phyloP scores from a whole-genome alignment of 768 basidiomycete genomes.

The Neoboletus subvelutipes region DNA sequence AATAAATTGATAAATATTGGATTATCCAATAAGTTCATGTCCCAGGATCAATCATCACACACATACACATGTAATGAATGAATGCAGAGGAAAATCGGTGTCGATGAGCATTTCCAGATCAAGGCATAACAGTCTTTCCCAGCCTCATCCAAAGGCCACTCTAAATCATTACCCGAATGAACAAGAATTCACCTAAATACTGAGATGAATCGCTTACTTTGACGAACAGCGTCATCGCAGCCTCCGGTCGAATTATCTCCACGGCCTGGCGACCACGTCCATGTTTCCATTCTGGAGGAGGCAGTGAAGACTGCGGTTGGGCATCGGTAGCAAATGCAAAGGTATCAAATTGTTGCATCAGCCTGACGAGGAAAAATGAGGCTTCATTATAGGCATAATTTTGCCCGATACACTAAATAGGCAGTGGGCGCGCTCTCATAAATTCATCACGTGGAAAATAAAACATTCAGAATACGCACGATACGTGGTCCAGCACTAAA shows the following conservation, averaged over 20 bases:
- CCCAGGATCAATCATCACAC: background rate
- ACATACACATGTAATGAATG: no score
- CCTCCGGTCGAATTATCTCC: constrained; percentile 63
- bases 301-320: constrained; percentile 61
- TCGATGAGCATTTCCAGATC: background rate
- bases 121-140: constrained; percentile 25
- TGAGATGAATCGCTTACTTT: constrained; percentile 46
- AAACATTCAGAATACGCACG: constrained; percentile 29
- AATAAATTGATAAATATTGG: constrained; percentile 19
- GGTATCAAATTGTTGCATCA: constrained; percentile 63
- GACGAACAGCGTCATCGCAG: constrained; percentile 62
- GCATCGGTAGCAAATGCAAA: constrained; percentile 60
- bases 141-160: constrained; percentile 62
- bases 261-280: constrained; percentile 45
- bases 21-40: background rate
- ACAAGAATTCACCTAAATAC: background rate
- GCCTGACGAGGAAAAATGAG: constrained; percentile 66
- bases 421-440: constrained; percentile 18
- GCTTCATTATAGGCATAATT: constrained; percentile 78
- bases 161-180: constrained; percentile 30
- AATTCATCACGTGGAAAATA: constrained; percentile 2
- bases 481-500: constrained; percentile 71
- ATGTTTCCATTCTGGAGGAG: constrained; percentile 55
- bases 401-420: constrained; percentile 60
- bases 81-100: background rate